A percentile compares a stretch with the other conserved stretches of the same genome.
phyloP scores from a whole-genome alignment of 1,139 yeast genomes.

The Pneumocystis canis region DNA sequence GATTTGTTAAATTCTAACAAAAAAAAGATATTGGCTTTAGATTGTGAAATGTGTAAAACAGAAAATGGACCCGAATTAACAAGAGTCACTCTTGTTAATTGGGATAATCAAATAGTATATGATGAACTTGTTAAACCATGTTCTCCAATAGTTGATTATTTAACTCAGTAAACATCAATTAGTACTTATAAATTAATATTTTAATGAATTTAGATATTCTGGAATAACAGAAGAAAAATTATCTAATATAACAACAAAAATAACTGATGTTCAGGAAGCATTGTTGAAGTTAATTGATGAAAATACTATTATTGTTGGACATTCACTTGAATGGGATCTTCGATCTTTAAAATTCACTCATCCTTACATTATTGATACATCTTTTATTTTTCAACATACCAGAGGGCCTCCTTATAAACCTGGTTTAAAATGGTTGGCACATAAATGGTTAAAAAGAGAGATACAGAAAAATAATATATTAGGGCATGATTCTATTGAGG shows the following conservation, averaged over 20 bases:
- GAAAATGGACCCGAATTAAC: constrained; percentile 52
- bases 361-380: constrained; percentile 64
- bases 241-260: constrained; percentile 45
- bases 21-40: constrained; percentile 59
- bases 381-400: constrained; percentile 63
- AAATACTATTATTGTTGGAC: constrained; percentile 57
- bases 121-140: constrained; percentile 69
- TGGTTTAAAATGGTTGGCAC: constrained; percentile 53
- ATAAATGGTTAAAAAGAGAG: constrained; percentile 36
- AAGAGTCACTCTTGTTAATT: constrained; percentile 59
- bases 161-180: constrained; percentile 32
- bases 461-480: constrained; percentile 44
- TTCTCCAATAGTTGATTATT: constrained; percentile 58
- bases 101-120: constrained; percentile 41
- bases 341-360: constrained; percentile 70
- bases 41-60: constrained; percentile 83
- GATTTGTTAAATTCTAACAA: constrained; percentile 22
- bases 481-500: constrained; percentile 84
- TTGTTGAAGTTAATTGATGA: constrained; percentile 50
- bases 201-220: constrained; percentile 33
- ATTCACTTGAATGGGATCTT: constrained; percentile 82
- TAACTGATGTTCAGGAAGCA: constrained; percentile 50
- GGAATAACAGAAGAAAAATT: constrained; percentile 70
- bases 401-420: constrained; percentile 73
- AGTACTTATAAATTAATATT: background rate